Evolutionary conservation across 2,329 filamentous ascomycete genomes (phyloP).

Genomic region (Stylonectria norvegica): DNA sequence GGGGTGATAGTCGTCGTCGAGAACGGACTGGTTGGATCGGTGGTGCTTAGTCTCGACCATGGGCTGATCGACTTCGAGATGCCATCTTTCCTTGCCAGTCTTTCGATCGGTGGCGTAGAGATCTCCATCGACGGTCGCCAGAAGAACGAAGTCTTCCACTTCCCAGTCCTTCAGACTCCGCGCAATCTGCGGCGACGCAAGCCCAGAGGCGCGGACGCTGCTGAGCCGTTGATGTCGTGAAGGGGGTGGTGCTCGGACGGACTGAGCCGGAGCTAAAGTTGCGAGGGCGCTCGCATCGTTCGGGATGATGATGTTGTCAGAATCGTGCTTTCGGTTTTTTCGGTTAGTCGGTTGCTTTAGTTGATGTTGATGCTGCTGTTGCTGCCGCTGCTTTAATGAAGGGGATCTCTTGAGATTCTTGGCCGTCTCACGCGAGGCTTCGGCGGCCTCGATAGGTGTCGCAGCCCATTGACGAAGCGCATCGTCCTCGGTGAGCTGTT

Average conservation of each 20-base stretch:
- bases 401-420: slow-evolving; percentile 24
- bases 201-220: slow-evolving; percentile 58
- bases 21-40: slow-evolving; percentile 61
- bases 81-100: slow-evolving; percentile 82
- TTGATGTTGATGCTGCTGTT: slow-evolving; percentile 14
- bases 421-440: slow-evolving; percentile 26
- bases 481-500: slow-evolving; percentile 28
- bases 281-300: slow-evolving; percentile 90
- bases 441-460: slow-evolving; percentile 29
- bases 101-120: slow-evolving; percentile 87
- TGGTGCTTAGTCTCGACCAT: slow-evolving; percentile 90
- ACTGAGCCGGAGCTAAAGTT: slow-evolving; percentile 93
- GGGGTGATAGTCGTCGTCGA: slow-evolving; percentile 56
- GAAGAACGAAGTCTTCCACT: slow-evolving; percentile 99
- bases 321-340: slow-evolving; percentile 31
- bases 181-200: slow-evolving; percentile 85
- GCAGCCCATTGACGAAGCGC: slow-evolving; percentile 30
- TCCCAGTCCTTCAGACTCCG: slow-evolving; percentile 98
- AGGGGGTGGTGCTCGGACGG: slow-evolving; percentile 88
- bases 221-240: slow-evolving; percentile 57
- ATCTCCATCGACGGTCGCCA: slow-evolving; percentile 99
- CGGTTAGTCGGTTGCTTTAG: slow-evolving; percentile 24
- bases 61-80: slow-evolving; percentile 75
- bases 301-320: slow-evolving; percentile 38
- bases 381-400: slow-evolving; percentile 25